These are phyloP conservation scores for Colletotrichum sp. DNA, from an alignment of 2,329 filamentous ascomycete genomes.

Conservation along the genomic window DNA sequence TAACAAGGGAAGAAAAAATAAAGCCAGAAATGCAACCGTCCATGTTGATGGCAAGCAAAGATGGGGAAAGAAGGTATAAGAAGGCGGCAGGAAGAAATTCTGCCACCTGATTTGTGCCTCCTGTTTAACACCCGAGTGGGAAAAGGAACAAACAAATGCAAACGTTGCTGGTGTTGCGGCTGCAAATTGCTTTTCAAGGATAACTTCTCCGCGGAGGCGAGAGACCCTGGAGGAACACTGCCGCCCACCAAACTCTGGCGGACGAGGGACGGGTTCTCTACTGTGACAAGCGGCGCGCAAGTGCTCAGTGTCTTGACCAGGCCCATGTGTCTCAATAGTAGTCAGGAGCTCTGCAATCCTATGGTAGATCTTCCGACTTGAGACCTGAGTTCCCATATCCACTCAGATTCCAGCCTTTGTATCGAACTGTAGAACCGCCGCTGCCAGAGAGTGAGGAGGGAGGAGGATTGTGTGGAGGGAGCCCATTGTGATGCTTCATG, in stretches of 20 bases:
- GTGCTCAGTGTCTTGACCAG: background rate
- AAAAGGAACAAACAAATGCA: conserved; percentile 1
- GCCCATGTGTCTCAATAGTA: background rate
- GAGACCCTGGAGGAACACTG: conserved; percentile 1
- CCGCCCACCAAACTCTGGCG: conserved; percentile 15
- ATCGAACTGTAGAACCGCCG: conserved; percentile 30
- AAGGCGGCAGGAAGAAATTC: background rate
- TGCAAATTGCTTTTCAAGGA: background rate
- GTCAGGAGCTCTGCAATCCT: conserved; percentile 19
- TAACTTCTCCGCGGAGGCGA: conserved; percentile 18
- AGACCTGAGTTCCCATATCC: conserved; percentile 45
- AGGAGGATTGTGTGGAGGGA: conserved; percentile 38
- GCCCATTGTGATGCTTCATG: conserved; percentile 30
- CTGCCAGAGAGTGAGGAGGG: conserved; percentile 28
- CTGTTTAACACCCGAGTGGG: background rate
- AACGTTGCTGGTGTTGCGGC: background rate
- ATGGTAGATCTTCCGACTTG: conserved; percentile 35
- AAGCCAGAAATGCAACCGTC: background rate
- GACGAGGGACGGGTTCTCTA: background rate
- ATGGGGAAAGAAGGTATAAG: background rate
- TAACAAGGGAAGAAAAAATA: background rate
- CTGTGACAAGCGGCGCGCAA: background rate
- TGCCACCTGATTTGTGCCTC: background rate
- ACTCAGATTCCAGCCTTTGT: conserved; percentile 43
- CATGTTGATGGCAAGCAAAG: background rate